A percentile compares a stretch with the other conserved stretches of the same genome.
These are phyloP conservation scores for Fusarium sp. DNA, from an alignment of 2,329 filamentous ascomycete species.

Conservation along the genomic window DNA sequence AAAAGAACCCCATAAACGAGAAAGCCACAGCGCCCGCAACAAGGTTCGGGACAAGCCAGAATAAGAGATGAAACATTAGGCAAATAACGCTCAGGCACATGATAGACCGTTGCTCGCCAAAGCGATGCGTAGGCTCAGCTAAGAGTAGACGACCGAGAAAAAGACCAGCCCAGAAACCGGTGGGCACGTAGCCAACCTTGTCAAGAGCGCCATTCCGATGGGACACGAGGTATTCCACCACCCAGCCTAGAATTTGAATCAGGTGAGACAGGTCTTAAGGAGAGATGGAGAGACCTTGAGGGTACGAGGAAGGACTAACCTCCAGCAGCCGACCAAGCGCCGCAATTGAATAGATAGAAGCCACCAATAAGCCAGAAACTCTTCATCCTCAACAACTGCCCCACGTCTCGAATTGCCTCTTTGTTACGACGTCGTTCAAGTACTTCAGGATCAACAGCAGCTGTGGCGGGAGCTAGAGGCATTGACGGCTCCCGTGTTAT, in stretches of 20 bases:
- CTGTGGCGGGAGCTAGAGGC: background rate
- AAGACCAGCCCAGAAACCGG: background rate
- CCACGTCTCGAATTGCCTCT: background rate
- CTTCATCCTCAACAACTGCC: background rate
- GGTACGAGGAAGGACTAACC: background rate
- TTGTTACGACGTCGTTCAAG: background rate
- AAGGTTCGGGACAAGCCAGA: background rate
- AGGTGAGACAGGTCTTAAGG: no score
- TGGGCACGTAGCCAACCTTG: background rate
- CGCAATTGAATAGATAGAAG: background rate
- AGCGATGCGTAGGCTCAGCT: background rate
- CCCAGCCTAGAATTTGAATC: background rate
- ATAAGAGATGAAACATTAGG: background rate
- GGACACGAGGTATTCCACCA: background rate
- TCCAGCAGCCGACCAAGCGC: background rate
- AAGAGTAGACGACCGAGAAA: background rate
- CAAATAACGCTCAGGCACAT: background rate
- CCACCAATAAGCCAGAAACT: background rate
- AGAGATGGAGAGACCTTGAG: no score
- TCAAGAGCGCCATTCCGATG: background rate
- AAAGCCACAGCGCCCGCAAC: background rate
- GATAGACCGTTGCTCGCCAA: background rate
- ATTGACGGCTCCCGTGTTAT: background rate
- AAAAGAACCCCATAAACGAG: background rate
- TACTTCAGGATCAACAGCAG: background rate